phyloP scores from a whole-genome alignment of 345 rosid genomes.

The Garcia nutans region DNA sequence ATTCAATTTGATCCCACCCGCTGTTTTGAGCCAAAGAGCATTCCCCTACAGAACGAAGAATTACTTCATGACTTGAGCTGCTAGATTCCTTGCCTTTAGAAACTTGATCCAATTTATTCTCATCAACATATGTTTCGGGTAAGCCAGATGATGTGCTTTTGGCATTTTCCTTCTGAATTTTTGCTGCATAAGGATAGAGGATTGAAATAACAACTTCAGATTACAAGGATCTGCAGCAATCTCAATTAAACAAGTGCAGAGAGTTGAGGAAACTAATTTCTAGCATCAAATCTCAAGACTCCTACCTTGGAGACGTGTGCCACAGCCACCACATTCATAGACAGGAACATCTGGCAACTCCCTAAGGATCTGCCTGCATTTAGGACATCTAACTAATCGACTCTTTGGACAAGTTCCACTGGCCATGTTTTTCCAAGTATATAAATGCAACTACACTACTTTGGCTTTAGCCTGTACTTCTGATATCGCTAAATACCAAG shows the following conservation, averaged over 20 bases:
- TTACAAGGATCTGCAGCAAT: conserved; percentile 1
- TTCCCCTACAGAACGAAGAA: conserved; percentile 28
- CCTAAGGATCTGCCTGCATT: conserved; percentile 51
- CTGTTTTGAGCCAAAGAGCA: conserved; percentile 23
- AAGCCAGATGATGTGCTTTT: conserved; percentile 24
- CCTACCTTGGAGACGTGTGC: conserved; percentile 60
- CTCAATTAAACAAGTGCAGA: not conserved
- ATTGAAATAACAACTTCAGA: not conserved
- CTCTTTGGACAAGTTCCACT: conserved; percentile 31
- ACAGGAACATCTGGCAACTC: conserved; percentile 57
- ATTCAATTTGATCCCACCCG: conserved; percentile 18
- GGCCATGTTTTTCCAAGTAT: conserved; percentile 35
- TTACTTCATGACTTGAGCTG: conserved; percentile 26
- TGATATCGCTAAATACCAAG: not conserved
- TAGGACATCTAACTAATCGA: conserved; percentile 75
- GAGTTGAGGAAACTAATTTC: not conserved
- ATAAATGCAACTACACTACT: not conserved
- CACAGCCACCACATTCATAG: conserved; percentile 72
- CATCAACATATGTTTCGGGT: conserved; percentile 31
- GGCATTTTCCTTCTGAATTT: conserved; percentile 39
- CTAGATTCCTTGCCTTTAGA: conserved; percentile 36
- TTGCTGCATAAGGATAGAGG: conserved; percentile 47
- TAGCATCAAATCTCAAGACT: not conserved
- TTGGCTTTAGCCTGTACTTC: conserved; percentile 1
- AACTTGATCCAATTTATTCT: conserved; percentile 20